These are phyloP conservation scores for Aureobasidium sp. DNA, from an alignment of 2,329 filamentous ascomycete species.

Conservation along the genomic window DNA sequence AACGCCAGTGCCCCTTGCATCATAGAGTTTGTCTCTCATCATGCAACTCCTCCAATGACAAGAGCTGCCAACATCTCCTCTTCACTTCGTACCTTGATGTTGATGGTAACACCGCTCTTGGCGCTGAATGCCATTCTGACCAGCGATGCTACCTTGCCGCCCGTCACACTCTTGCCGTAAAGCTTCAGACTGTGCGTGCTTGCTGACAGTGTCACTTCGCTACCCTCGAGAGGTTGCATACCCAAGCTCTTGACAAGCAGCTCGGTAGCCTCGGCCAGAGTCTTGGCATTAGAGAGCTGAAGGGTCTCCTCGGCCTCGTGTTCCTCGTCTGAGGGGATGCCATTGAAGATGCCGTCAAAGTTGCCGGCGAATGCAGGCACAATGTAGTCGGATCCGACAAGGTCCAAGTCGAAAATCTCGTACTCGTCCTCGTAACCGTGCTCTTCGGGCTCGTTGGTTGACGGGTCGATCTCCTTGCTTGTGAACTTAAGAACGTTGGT, in stretches of 20 bases:
- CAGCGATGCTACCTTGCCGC: slow-evolving; percentile 77
- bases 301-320: slow-evolving; percentile 89
- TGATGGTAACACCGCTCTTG: slow-evolving; percentile 90
- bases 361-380: slow-evolving; percentile 88
- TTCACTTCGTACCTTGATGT: slow-evolving; percentile 85
- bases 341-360: slow-evolving; percentile 91
- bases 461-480: slow-evolving; percentile 94
- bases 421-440: slow-evolving; percentile 96
- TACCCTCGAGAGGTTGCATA: slow-evolving; percentile 88
- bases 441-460: slow-evolving; percentile 86
- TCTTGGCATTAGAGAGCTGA: slow-evolving; percentile 80
- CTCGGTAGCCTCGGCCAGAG: slow-evolving; percentile 92
- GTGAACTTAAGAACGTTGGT: slow-evolving; percentile 95
- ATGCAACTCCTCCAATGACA: slow-evolving; percentile 77
- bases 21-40: slow-evolving; percentile 24
- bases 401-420: slow-evolving; percentile 86
- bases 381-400: slow-evolving; percentile 87
- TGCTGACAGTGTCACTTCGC: slow-evolving; percentile 78
- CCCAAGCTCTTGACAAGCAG: slow-evolving; percentile 79
- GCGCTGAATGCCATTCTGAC: slow-evolving; percentile 91
- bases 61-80: slow-evolving; percentile 83
- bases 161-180: slow-evolving; percentile 87
- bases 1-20: background rate
- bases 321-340: slow-evolving; percentile 66
- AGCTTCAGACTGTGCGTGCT: slow-evolving; percentile 93